Percentiles rank a stretch among this genome's conserved stretches.
These are phyloP conservation scores for Globisporangium alternatum DNA, from an alignment of 352 stramenopile genomes.

Conservation along the genomic window DNA sequence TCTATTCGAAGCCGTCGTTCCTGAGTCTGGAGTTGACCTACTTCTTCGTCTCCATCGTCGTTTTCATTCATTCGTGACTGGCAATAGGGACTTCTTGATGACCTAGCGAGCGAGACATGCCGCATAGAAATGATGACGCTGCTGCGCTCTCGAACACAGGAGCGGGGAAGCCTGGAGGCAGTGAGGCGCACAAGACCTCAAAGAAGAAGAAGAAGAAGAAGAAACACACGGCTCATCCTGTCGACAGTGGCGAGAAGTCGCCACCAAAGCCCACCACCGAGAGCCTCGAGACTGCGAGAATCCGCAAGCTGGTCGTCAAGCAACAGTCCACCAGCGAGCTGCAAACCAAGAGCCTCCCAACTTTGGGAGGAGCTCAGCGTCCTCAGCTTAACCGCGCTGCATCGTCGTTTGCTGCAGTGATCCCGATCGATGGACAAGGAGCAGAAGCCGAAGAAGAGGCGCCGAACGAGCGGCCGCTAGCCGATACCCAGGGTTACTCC, in stretches of 20 bases:
- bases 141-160: too few species aligned
- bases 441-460: background rate
- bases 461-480: constrained; percentile 3
- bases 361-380: background rate
- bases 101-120: too few species aligned
- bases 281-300: background rate
- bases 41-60: too few species aligned
- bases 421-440: background rate
- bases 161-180: too few species aligned
- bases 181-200: too few species aligned
- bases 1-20: too few species aligned
- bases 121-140: too few species aligned
- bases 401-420: constrained; percentile 1
- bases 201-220: constrained; percentile 24
- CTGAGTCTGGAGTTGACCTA: too few species aligned
- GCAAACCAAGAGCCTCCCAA: background rate
- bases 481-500: constrained; percentile 25
- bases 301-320: constrained; percentile 17
- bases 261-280: background rate
- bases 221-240: background rate
- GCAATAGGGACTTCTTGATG: too few species aligned
- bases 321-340: constrained; percentile 6
- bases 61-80: too few species aligned
- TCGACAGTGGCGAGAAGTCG: background rate
- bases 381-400: background rate